Percentiles rank a stretch among this genome's conserved stretches.
phyloP scores from a whole-genome alignment of 2,329 filamentous ascomycete species.

The Fusarium sp. region DNA sequence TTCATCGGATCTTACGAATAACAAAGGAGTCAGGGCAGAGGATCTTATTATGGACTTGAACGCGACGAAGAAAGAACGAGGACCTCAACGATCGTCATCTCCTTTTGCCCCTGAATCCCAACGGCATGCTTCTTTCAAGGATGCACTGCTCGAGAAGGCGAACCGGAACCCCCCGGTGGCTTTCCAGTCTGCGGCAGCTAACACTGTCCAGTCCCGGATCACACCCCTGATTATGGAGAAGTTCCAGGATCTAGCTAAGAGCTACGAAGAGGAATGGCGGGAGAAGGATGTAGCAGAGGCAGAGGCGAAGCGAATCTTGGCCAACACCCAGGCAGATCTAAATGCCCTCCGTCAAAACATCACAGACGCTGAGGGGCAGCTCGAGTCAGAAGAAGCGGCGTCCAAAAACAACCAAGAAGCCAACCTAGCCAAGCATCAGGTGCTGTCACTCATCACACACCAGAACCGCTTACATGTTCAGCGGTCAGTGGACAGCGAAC shows the following conservation, averaged over 20 bases:
- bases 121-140: constrained; percentile 64
- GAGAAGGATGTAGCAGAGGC: constrained; percentile 77
- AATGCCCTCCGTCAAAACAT: constrained; percentile 69
- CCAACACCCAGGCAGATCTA: constrained; percentile 75
- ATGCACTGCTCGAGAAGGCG: constrained; percentile 58
- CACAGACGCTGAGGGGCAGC: constrained; percentile 63
- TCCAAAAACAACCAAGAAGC: constrained; percentile 63
- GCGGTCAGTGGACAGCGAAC: constrained; percentile 61
- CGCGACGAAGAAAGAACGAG: constrained; percentile 72
- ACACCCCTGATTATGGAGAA: constrained; percentile 76
- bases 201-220: constrained; percentile 75
- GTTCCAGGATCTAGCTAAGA: constrained; percentile 74
- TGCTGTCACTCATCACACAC: constrained; percentile 60
- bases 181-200: constrained; percentile 73
- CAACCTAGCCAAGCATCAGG: constrained; percentile 59
- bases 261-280: constrained; percentile 78
- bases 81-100: constrained; percentile 79
- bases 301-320: constrained; percentile 73
- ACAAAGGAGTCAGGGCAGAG: constrained; percentile 83
- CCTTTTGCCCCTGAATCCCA: constrained; percentile 72
- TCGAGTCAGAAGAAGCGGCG: constrained; percentile 66
- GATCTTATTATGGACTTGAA: constrained; percentile 84
- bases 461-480: constrained; percentile 65
- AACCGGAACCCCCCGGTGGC: constrained; percentile 53
- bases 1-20: constrained; percentile 83